Base-by-base conservation (phyloP, 768 basidiomycete genomes). In the Lactarius evosmus region DNA sequence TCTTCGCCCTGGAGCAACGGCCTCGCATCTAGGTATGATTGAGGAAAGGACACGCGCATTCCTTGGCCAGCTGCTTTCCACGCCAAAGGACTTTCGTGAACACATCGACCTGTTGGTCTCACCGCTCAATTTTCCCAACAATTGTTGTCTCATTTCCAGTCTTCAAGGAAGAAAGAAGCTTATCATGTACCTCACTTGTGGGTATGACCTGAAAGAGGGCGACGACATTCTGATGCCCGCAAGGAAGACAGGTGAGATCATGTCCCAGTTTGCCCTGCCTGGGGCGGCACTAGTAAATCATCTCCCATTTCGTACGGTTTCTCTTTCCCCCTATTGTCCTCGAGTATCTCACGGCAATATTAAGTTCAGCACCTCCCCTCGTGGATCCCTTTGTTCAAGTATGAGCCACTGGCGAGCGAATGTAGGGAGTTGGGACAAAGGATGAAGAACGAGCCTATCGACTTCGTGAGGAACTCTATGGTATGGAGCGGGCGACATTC, bases 401-500 rank as follows among this genome's bases (percentile, higher is more conserved):
- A 50, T 50, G 49, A 36, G 4, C 16, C 46, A 25, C 34, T 60
- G 8, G 59, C 59, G 9, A 32, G 33, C 16, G 22, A 60, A 25
- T 25, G 59, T 16, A 32, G 49, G 19, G 44, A 46, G 22, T 8
- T 60, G 27, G 53, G 36, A 7, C 11, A 32, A 22, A 19, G 14
- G 50, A 53, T 63, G 32, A 58, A 19, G 27, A 53, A 53, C 1
- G 50, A 58, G 32, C 62, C 62, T 11, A 53, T 63, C 3, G 50
- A 63, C 19, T 63, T 63, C 11, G 62, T 63, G 25, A 63, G 41
- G 38, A 53, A 52, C n/a, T 25, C 38, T 4, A 27, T 63, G 30
- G 62, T 63, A 4, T 27, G 61, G 14, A 12, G 7, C 2, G 9
- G 4, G 4, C n/a, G 1, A 7, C 3, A 12, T 7, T 49, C 7